These are phyloP conservation scores for Solanum raphanifolium DNA, from an alignment of 257 asterid species.

Conservation along the genomic window DNA sequence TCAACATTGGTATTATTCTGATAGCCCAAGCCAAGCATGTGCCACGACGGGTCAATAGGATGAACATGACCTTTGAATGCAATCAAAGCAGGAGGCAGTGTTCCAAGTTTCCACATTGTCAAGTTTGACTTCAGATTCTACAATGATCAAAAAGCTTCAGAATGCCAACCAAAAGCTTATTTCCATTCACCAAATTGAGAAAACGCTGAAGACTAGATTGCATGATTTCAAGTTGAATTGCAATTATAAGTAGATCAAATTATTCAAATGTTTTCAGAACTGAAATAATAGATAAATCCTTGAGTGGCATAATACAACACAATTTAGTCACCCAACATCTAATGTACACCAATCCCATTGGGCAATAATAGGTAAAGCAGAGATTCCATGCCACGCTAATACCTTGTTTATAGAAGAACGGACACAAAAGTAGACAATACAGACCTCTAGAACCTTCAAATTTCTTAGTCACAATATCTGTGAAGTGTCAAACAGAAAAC, in stretches of 20 bases:
- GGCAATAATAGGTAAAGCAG: not conserved
- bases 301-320: not conserved
- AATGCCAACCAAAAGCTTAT: not conserved
- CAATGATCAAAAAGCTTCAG: constrained; percentile 6
- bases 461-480: not conserved
- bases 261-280: not conserved
- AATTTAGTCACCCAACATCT: not conserved
- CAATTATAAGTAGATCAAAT: not conserved
- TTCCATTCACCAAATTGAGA: not conserved
- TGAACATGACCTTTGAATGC: constrained; percentile 83
- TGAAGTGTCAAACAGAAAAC: not conserved
- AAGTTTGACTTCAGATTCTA: constrained; percentile 95
- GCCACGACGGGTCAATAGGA: constrained; percentile 91
- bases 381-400: not conserved
- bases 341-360: not conserved
- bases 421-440: not conserved
- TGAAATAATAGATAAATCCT: not conserved
- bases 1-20: constrained; percentile 74
- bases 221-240: not conserved
- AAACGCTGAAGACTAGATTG: not conserved
- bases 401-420: not conserved
- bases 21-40: constrained; percentile 99
- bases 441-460: not conserved
- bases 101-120: constrained; percentile 96
- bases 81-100: constrained; percentile 96